Base-by-base conservation (phyloP, 179 eudicot species). In the Carnegiea gigantea region DNA sequence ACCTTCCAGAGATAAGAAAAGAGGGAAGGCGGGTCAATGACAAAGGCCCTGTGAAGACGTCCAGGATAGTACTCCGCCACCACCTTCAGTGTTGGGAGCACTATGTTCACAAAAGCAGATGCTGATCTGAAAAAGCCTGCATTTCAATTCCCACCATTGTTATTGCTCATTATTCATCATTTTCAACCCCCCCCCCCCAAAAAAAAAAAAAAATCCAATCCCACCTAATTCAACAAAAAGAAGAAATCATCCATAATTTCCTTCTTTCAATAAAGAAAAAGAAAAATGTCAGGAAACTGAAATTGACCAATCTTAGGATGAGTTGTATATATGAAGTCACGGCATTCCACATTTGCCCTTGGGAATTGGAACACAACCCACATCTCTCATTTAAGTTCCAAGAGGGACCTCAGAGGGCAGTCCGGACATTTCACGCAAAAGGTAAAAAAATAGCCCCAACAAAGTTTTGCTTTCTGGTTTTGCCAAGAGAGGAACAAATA, bases 61-160 rank as follows among this genome's bases (percentile, higher is more conserved):
- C 89, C 94, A 28, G 99, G 98, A 64, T 95, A 95, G 85, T 90
- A 89, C 76, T 95, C 98, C 0, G 89, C 91, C 48, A 93, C 80
- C 51, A 90, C 90, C 91, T 95, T 95, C 36, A 95, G 87, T 75
- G 94, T 89, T 43, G 92, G 86, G 72, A 95, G 83, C 88, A 93
- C 77, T 83, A 91, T 82, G 86, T 92, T 95, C 97, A 95, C 88
- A 76, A 95, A 95, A 84, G 93, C 89, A 75, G 98, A 88, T 6
- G 92, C 98, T 77, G 98, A 91, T 81, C 98, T 92, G 95, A 88
- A 89, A 88, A 89, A 90, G 92, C 98, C 98, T 95, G 93, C 95
- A 84, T 79, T 17, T 4, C 75, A 59, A 10, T 30, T 46, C n/a
- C 75, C 18, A 46, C 24, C 78, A 51, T 15, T 75, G 81, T 79